Evolutionary conservation across 805 yeast species (phyloP).

Genomic region (Schwanniomyces sp.): DNA sequence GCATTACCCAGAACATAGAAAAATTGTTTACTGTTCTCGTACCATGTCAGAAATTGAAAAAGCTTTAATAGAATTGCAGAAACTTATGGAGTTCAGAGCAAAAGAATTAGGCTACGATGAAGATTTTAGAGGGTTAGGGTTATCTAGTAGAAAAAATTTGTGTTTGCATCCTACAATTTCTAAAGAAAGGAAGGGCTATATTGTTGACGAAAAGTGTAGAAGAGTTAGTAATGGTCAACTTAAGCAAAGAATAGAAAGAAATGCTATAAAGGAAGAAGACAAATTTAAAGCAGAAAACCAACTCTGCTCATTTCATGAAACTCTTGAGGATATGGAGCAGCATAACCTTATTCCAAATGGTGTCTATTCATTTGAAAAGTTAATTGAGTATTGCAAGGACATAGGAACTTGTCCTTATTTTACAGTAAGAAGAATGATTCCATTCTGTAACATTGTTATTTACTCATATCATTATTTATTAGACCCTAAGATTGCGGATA

Average conservation of each 20-base stretch:
- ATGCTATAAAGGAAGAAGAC: conserved; percentile 51
- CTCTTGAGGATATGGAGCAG: conserved; percentile 81
- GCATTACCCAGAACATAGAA: conserved; percentile 91
- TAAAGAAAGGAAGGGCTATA: conserved; percentile 83
- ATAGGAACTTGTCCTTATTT: conserved; percentile 93
- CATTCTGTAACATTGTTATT: conserved; percentile 89
- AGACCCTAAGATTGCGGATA: conserved; percentile 95
- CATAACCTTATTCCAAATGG: conserved; percentile 89
- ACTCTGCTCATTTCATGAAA: conserved; percentile 89
- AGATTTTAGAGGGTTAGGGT: conserved; percentile 90
- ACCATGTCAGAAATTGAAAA: conserved; percentile 99
- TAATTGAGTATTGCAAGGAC: conserved; percentile 72
- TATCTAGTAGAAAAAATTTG: conserved; percentile 90
- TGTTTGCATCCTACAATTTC: conserved; percentile 88
- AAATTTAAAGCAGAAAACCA: conserved; percentile 37
- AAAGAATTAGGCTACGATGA: conserved; percentile 83
- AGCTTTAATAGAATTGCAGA: conserved; percentile 87
- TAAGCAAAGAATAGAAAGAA: conserved; percentile 58
- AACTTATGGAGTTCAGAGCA: conserved; percentile 82
- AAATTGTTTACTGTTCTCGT: conserved; percentile 96
- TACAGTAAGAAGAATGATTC: conserved; percentile 96
- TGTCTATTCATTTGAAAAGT: conserved; percentile 88
- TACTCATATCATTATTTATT: conserved; percentile 94
- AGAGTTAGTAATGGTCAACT: conserved; percentile 91
- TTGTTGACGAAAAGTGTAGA: conserved; percentile 96